Evolutionary conservation across 2,329 filamentous ascomycete genomes (phyloP), one percentile per base, ranked within the genome.

Genomic region (Byssoonygena ceratinophila): DNA sequence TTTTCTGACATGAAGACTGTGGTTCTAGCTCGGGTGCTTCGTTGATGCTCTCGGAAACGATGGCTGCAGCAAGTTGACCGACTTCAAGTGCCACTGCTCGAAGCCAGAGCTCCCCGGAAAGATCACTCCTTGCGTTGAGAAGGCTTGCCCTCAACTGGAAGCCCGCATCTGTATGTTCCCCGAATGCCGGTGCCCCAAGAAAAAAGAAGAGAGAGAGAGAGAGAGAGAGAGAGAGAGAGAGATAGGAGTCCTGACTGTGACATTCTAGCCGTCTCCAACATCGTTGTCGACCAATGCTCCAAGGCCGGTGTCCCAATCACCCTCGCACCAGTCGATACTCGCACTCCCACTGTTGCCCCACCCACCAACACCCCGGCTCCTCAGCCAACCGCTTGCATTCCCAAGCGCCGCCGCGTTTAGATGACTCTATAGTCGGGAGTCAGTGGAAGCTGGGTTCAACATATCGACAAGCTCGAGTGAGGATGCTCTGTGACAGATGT

Each of bases 31-130:
- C n/a, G 59, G 58, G 55, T 77, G 74, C 65, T 74, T 76, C 62
- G 34, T 75, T 52, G 56, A 51, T n/a, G 66, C 71, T 34, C 64
- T 76, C 39, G 54, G 53, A 46, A 58, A 44, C 29, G 73, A 76
- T 58, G 74, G 73, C 54, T 77, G 74, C 66, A 57, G 63, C 16
- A 20, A 54, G 14, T 59, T 76, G 34, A 68, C 66, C 55, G 74
- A 77, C 66, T 76, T 76, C 60, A 67, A 66, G 32, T 75, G 72
- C 63, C 72, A 75, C 64, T 76, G 74, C 65, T 60, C 69, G 60
- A 71, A 73, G 63, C 63, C 72, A 36, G 60, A 65, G 27, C 68
- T 77, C 43, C 61, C 74, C 41, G 49, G 57, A 44, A 52, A 61
- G 43, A 67, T 76, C 54, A 69, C 68, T 52, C 74, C 74, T 41